Evolutionary conservation across 441 rosid genomes (phyloP), one percentile per base, ranked within the genome.

Genomic region (Kokia cookei): DNA sequence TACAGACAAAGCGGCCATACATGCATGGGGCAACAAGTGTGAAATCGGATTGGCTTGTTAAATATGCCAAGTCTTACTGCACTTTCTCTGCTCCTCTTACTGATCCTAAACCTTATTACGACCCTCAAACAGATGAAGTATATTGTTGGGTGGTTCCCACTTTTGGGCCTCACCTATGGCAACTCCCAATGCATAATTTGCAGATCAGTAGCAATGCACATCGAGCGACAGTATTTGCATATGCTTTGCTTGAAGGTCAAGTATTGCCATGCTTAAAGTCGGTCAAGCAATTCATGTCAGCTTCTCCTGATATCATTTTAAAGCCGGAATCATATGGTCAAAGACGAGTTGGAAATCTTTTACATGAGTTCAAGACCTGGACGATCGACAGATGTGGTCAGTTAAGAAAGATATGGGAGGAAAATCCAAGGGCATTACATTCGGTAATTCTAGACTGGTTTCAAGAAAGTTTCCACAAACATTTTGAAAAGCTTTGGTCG

Each of bases 1-100:
- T 91, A 40, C 84, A 47, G 1, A 62, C 93, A 73, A 95, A 86
- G 76, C 83, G 91, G 71, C 93, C 94, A 2, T 95, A 95, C 82
- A 86, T 95, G 87, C 91, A 89, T 70, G 97, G 59, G 95, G 97
- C 95, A 1, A 93, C 98, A 2, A 76, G 89, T 3, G 91, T 93
- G 40, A 88, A 86, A 77, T 64, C 93, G 7, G 91, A 91, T 51
- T 93, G 99, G 98, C 90, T 95, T 24, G 86, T 89, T 53, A 82
- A 89, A 73, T 86, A 88, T 65, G 96, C 88, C 1, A 69, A 65
- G 62, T 82, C 94, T 68, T 80, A 86, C 43, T 93, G 96, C 73
- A 84, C 77, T 37, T 67, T 47, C 35, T 86, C 96, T 11, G 57
- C 89, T 3, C 87, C 87, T 5, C 88, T 84, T 27, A 26, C 83